Base-by-base conservation (phyloP, 2,329 filamentous ascomycete species). In the Penicillium sp. region DNA sequence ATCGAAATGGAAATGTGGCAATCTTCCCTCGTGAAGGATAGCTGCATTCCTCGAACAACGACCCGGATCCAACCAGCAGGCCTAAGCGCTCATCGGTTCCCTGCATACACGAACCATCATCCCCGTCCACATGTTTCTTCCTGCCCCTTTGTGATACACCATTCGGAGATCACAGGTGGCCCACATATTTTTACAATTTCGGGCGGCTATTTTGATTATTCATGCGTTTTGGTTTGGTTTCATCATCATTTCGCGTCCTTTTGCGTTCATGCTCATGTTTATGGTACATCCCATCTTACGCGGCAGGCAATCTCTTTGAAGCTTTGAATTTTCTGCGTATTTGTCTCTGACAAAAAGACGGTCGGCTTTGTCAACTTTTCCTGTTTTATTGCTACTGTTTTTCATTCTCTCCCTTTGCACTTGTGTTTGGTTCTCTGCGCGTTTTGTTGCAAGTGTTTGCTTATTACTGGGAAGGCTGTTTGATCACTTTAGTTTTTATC, bases 391-490 rank as follows among this genome's bases (percentile, higher is more conserved):
- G 13, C 44, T 26, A 21, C 13, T 16, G 35, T 33, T 27, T 11
- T 27, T n/a, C 45, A 37, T 8, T 44, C 27, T 42, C 45, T 47
- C n/a, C 27, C 50, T 57, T 45, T 13, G n/a, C 35, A 39, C 16
- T 54, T 33, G 54, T 53, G 48, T 54, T 49, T 57, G 27, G 27
- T 29, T 10, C 8, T 29, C 27, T 29, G 27, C 27, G 16, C 3
- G 11, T 19, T 4, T 39, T 55, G 45, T 31, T 51, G 42, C 65
- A 29, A 29, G 49, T 68, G 52, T 60, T 57, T 61, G 51, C 50
- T 59, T 59, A 61, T 60, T 60, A 55, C 55, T 58, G 72, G 73
- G 71, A 71, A 72, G 73, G 73, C 70, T 75, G 73, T 75, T 69
- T 76, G 73, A 75, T 75, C 69, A 75, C 54, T 61, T 37, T 37